Percentiles rank a stretch among this genome's conserved stretches.
Evolutionary conservation across 306 rosid genomes (phyloP).

Genomic region (Casuarina equisetifolia): DNA sequence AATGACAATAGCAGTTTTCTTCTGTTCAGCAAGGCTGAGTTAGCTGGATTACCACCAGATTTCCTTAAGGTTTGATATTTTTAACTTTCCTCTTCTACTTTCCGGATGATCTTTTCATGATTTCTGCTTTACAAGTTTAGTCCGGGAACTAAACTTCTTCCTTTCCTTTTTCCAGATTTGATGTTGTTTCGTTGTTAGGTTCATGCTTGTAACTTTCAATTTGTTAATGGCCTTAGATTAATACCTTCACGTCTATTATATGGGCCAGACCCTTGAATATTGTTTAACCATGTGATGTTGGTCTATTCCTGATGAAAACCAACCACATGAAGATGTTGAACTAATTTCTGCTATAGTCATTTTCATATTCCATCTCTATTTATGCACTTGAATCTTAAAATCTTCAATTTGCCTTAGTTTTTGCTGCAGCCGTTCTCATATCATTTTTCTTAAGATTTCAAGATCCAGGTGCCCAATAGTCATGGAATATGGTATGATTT

Average conservation of each 20-base stretch:
- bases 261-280: not conserved
- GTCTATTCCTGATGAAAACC: not conserved
- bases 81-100: slow-evolving; percentile 9
- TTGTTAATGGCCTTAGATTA: slow-evolving; percentile 14
- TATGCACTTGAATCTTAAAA: too few relatives aligned
- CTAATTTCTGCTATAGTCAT: too few relatives aligned
- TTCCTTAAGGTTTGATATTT: slow-evolving; percentile 65
- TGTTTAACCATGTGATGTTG: slow-evolving; percentile 1
- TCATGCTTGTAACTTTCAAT: slow-evolving; percentile 6
- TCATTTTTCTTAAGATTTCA: not conserved
- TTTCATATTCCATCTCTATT: too few relatives aligned
- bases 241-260: not conserved
- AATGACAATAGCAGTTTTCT: slow-evolving; percentile 59
- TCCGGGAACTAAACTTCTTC: slow-evolving; percentile 9
- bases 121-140: slow-evolving; percentile 18
- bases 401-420: too few relatives aligned
- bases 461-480: not conserved
- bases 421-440: too few relatives aligned
- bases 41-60: slow-evolving; percentile 80
- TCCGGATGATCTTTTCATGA: not conserved
- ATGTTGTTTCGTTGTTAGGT: slow-evolving; percentile 21
- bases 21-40: slow-evolving; percentile 60
- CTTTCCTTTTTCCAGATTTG: not conserved
- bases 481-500: not conserved
- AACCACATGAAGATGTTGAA: slow-evolving; percentile 8